A percentile compares a stretch with the other conserved stretches of the same genome.
These are phyloP conservation scores for Gossypium australe DNA, from an alignment of 345 rosid species.

Conservation along the genomic window DNA sequence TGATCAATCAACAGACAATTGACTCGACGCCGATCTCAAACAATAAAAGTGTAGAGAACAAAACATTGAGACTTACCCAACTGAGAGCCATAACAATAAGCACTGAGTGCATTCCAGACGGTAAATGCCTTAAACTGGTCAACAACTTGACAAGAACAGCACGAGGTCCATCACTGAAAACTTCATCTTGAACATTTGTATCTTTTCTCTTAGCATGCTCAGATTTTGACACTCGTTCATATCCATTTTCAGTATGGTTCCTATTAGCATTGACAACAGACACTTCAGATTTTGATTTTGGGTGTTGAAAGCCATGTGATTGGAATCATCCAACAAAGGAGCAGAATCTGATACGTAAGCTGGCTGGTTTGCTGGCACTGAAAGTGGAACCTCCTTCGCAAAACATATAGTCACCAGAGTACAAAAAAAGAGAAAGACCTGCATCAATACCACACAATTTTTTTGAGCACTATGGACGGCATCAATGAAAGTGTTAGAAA, in stretches of 20 bases:
- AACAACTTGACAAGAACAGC: conserved; percentile 83
- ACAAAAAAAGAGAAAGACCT: conserved; percentile 81
- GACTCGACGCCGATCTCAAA: not conserved
- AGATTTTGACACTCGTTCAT: conserved; percentile 30
- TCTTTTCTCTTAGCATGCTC: conserved; percentile 31
- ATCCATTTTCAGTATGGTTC: conserved; percentile 25
- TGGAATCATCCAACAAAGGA: conserved; percentile 66
- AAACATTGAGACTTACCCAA: conserved; percentile 55
- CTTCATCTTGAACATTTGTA: conserved; percentile 41
- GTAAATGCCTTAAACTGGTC: conserved; percentile 93
- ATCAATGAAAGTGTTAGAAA: not conserved
- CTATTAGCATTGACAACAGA: conserved; percentile 28
- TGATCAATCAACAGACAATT: not conserved
- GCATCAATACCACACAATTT: conserved; percentile 23
- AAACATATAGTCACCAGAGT: conserved; percentile 78
- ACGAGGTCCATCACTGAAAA: conserved; percentile 70
- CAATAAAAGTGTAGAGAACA: not conserved
- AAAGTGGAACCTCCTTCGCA: conserved; percentile 80
- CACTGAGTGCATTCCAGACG: conserved; percentile 88
- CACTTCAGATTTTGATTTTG: conserved; percentile 36
- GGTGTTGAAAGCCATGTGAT: conserved; percentile 39
- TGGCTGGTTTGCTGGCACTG: conserved; percentile 31
- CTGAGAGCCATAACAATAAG: conserved; percentile 92
- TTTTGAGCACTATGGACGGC: not conserved
- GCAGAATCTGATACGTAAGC: conserved; percentile 57